Evolutionary conservation across 257 asterid species (phyloP).

Genomic region (Plantago elongata): DNA sequence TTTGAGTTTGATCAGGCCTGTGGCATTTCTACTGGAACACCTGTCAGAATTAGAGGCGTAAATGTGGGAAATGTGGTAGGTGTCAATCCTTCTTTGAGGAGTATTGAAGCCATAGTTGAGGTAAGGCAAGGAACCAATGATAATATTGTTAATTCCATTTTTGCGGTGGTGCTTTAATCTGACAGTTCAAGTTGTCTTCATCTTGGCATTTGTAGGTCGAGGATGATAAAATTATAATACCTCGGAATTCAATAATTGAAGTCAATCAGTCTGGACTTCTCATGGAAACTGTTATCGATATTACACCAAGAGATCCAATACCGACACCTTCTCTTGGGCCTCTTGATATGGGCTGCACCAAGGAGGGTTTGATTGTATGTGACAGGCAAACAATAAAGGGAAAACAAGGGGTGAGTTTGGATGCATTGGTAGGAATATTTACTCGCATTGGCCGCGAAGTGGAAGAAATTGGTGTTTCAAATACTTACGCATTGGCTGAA

Average conservation of each 20-base stretch:
- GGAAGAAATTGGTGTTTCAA: conserved; percentile 77
- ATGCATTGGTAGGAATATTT: conserved; percentile 90
- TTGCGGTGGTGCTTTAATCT: conserved; percentile 16
- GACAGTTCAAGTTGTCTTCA: conserved; percentile 15
- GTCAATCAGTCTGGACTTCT: conserved; percentile 99
- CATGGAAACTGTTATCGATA: conserved; percentile 95
- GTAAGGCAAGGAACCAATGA: conserved; percentile 33
- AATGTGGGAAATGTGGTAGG: conserved; percentile 85
- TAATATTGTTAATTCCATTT: conserved; percentile 4
- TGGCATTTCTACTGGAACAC: conserved; percentile 92
- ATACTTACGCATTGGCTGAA: conserved; percentile 67
- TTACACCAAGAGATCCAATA: conserved; percentile 82
- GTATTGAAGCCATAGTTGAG: conserved; percentile 86
- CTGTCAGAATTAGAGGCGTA: conserved; percentile 92
- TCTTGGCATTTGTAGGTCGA: conserved; percentile 54
- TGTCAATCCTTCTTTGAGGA: conserved; percentile 76
- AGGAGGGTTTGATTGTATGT: conserved; percentile 85
- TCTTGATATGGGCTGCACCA: conserved; percentile 62
- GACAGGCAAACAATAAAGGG: conserved; percentile 88
- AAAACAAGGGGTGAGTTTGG: conserved; percentile 90
- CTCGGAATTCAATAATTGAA: conserved; percentile 85
- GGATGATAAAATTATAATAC: conserved; percentile 82
- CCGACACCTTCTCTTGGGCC: conserved; percentile 84
- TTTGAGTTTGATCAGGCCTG: conserved; percentile 91
- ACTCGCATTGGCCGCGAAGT: conserved; percentile 95